Conservation (phyloP, 2,329 filamentous ascomycete species). For the Colletotrichum gloeosporioides region DNA sequence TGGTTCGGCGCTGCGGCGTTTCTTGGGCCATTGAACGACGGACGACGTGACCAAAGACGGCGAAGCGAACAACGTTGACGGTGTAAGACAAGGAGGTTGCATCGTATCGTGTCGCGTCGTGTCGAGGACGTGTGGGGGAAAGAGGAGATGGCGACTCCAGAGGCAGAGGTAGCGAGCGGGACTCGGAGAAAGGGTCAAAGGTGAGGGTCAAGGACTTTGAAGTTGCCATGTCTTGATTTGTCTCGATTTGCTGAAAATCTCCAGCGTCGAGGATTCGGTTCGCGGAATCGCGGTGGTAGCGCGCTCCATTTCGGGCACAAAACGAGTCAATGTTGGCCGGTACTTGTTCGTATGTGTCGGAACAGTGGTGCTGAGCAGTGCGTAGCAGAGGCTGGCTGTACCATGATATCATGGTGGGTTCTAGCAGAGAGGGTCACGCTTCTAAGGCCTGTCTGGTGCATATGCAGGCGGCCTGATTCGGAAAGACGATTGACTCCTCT, state of each 20-base stretch:
- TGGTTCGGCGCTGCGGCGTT: background rate
- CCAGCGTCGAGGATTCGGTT: background rate
- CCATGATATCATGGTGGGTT: constrained; percentile 22
- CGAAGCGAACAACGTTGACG: background rate
- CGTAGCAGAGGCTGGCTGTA: constrained; percentile 1
- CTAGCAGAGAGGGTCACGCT: constrained; percentile 1
- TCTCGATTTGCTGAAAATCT: background rate
- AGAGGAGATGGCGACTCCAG: background rate
- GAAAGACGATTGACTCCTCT: constrained; percentile 5
- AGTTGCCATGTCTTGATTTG: background rate
- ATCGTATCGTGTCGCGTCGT: constrained; percentile 3
- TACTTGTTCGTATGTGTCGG: constrained; percentile 7
- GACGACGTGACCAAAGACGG: background rate
- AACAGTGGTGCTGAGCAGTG: background rate
- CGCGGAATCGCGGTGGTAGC: background rate
- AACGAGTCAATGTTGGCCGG: constrained; percentile 14
- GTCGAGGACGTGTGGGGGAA: constrained; percentile 15
- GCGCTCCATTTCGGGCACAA: constrained; percentile 3
- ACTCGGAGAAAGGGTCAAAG: constrained; percentile 1
- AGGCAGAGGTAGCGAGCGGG: background rate
- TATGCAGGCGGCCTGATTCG: constrained; percentile 18
- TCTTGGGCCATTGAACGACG: background rate
- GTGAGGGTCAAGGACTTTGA: background rate
- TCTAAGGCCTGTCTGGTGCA: constrained; percentile 13
- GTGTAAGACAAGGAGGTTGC: constrained; percentile 15